Percentiles rank a stretch among this genome's conserved stretches.
These are phyloP conservation scores for Prunus fruticosa DNA, from an alignment of 306 rosid species.

Conservation along the genomic window DNA sequence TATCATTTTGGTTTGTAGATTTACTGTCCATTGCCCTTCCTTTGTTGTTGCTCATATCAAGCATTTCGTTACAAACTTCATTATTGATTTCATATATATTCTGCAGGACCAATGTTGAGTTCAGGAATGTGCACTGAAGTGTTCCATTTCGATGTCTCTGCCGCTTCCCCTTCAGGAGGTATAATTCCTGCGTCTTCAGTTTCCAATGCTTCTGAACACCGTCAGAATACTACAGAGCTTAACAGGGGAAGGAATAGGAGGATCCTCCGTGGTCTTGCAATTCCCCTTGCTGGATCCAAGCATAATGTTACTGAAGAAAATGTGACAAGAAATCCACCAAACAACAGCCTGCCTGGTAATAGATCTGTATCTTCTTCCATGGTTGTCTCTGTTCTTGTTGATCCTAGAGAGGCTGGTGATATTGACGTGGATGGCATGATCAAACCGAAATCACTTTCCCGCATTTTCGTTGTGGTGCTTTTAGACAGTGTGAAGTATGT, in stretches of 20 bases:
- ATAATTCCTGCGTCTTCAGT: constrained; percentile 81
- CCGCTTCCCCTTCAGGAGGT: constrained; percentile 65
- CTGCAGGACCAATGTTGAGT: constrained; percentile 86
- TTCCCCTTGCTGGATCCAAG: constrained; percentile 45
- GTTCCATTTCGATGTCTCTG: constrained; percentile 85
- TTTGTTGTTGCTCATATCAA: neutral
- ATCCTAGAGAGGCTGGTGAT: constrained; percentile 79
- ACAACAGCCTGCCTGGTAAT: constrained; percentile 53
- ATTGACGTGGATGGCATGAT: constrained; percentile 69
- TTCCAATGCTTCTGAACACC: constrained; percentile 41
- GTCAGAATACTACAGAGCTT: constrained; percentile 38
- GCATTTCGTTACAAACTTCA: neutral
- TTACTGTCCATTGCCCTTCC: neutral
- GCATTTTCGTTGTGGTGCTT: constrained; percentile 80
- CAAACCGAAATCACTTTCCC: constrained; percentile 67
- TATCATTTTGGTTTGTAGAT: neutral
- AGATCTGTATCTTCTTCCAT: constrained; percentile 65
- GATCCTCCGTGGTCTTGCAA: constrained; percentile 60
- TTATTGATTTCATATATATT: constrained; percentile 25
- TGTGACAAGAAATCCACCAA: constrained; percentile 31
- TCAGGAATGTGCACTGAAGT: constrained; percentile 98
- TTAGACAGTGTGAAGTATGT: constrained; percentile 86
- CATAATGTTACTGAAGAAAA: constrained; percentile 58
- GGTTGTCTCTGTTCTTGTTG: constrained; percentile 91
- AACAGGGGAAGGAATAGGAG: constrained; percentile 69